A percentile compares a stretch with the other conserved stretches of the same genome.
These are phyloP conservation scores for Fusarium sp. DNA, from an alignment of 2,329 filamentous ascomycete genomes.

Conservation along the genomic window DNA sequence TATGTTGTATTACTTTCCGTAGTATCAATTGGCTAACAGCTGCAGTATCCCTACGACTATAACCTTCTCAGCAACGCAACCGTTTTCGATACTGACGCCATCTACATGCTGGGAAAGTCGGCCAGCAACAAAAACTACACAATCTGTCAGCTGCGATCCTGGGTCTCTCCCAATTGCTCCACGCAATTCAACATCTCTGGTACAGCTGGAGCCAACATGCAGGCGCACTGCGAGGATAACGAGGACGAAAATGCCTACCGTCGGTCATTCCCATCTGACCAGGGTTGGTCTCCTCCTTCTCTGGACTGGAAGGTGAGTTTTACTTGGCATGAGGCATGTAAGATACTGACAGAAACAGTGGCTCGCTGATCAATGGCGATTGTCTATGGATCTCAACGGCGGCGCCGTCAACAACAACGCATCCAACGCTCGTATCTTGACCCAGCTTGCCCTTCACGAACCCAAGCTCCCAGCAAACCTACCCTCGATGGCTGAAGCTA, in stretches of 20 bases:
- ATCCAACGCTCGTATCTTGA: slow-evolving; percentile 63
- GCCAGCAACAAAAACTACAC: slow-evolving; percentile 60
- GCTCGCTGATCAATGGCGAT: slow-evolving; percentile 62
- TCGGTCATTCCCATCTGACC: slow-evolving; percentile 48
- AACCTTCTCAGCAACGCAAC: slow-evolving; percentile 71
- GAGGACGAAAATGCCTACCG: slow-evolving; percentile 64
- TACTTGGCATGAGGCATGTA: fast-evolving
- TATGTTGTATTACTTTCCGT: slow-evolving; percentile 43
- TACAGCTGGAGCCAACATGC: slow-evolving; percentile 64
- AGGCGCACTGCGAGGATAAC: slow-evolving; percentile 66
- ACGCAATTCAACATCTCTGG: slow-evolving; percentile 67
- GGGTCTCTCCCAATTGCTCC: slow-evolving; percentile 69
- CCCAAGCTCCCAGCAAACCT: slow-evolving; percentile 56
- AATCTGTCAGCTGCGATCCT: slow-evolving; percentile 71
- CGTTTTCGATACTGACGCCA: slow-evolving; percentile 53
- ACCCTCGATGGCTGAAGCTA: slow-evolving; percentile 75
- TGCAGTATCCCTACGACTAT: slow-evolving; percentile 63
- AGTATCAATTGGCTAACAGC: slow-evolving; percentile 1
- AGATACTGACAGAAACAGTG: slow-evolving; percentile 45
- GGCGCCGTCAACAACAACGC: slow-evolving; percentile 64
- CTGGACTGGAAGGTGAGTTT: slow-evolving; percentile 58
- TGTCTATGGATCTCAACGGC: slow-evolving; percentile 63
- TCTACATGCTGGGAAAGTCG: slow-evolving; percentile 71
- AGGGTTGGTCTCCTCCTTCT: slow-evolving; percentile 46
- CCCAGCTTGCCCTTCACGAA: slow-evolving; percentile 58